Conservation (phyloP, 208 protist species). For the Strigomonas culicis region DNA sequence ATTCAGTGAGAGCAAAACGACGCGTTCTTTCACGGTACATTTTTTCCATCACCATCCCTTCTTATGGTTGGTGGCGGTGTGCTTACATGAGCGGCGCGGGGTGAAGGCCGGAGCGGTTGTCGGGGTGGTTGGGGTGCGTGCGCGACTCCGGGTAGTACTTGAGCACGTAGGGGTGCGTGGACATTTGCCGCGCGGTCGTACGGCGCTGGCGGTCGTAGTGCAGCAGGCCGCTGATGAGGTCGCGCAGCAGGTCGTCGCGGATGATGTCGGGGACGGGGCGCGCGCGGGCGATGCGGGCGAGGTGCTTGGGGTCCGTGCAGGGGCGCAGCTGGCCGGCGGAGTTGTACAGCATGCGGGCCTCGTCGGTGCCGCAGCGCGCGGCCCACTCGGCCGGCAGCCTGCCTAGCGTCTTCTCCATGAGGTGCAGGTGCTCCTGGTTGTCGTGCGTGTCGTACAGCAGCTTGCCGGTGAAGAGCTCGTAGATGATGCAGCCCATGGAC, state of each 20-base stretch:
- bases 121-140: slow-evolving; percentile 55
- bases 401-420: slow-evolving; percentile 68
- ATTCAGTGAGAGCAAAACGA: not conserved
- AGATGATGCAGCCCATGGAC: slow-evolving; percentile 83
- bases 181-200: slow-evolving; percentile 61
- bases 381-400: slow-evolving; percentile 53
- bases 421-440: slow-evolving; percentile 71
- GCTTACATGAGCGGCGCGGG: slow-evolving; percentile 40
- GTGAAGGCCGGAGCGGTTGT: slow-evolving; percentile 46
- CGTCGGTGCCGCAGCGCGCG: slow-evolving; percentile 40
- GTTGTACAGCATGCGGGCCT: slow-evolving; percentile 51
- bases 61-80: no score
- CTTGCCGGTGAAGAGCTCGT: slow-evolving; percentile 67
- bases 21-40: no score
- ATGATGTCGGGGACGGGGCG: slow-evolving; percentile 52
- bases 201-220: slow-evolving; percentile 74
- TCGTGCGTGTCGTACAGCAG: slow-evolving; percentile 74
- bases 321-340: slow-evolving; percentile 38
- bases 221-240: slow-evolving; percentile 64
- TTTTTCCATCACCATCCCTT: no score
- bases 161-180: slow-evolving; percentile 68
- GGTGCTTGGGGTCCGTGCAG: slow-evolving; percentile 59
- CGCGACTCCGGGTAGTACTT: slow-evolving; percentile 79
- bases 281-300: slow-evolving; percentile 52
- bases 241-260: slow-evolving; percentile 43